Percentiles rank a stretch among this genome's conserved stretches.
Evolutionary conservation across 306 rosid genomes (phyloP).

Genomic region (Casuarina equisetifolia): DNA sequence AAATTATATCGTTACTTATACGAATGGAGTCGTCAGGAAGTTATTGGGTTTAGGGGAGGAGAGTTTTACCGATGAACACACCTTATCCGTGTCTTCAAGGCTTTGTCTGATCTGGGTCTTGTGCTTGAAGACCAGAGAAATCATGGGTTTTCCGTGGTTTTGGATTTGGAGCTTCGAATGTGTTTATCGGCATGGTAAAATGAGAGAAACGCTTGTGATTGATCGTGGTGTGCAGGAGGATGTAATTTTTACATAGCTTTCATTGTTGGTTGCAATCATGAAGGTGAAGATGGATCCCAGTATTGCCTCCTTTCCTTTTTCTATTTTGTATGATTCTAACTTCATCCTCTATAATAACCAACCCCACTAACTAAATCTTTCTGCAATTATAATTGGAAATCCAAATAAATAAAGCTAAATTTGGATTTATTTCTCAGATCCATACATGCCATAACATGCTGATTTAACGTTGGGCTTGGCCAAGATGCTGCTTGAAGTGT

Average conservation of each 20-base stretch:
- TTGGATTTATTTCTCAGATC: neutral
- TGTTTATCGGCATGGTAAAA: constrained; percentile 61
- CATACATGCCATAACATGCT: neutral
- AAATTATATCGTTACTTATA: no score
- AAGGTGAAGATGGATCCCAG: constrained; percentile 34
- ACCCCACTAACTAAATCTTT: neutral
- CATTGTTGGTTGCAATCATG: constrained; percentile 63
- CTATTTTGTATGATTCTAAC: neutral
- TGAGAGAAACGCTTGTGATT: constrained; percentile 53
- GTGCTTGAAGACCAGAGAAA: constrained; percentile 40
- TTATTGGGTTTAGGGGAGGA: constrained; percentile 43
- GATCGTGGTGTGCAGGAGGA: constrained; percentile 62
- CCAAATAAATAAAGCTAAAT: neutral
- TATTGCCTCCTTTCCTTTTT: neutral
- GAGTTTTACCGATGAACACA: constrained; percentile 59
- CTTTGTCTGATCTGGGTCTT: constrained; percentile 48
- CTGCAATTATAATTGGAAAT: neutral
- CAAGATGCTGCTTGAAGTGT: neutral
- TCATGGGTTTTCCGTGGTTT: constrained; percentile 66
- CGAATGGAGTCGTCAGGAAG: constrained; percentile 38
- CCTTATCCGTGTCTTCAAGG: constrained; percentile 65
- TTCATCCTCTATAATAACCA: neutral
- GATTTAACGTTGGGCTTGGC: neutral
- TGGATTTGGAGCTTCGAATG: constrained; percentile 58
- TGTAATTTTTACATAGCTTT: constrained; percentile 62